Base-by-base conservation (phyloP, 805 yeast genomes). In the Ogataea haglerorum region DNA sequence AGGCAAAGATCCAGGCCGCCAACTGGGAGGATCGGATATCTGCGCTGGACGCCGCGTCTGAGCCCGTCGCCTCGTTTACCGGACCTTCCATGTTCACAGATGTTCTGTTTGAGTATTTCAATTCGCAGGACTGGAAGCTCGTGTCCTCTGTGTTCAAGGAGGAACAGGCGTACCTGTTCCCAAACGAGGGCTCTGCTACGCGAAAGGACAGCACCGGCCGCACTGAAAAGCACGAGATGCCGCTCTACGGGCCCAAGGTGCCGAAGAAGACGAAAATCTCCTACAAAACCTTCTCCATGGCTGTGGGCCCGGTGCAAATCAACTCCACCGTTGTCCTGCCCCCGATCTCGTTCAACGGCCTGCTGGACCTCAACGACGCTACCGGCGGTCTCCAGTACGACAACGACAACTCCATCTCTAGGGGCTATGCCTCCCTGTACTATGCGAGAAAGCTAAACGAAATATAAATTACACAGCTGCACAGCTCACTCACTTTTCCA, bases 31-130 rank as follows among this genome's bases (percentile, higher is more conserved):
- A 34, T 6, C 29, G 36, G 3, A 32, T 41, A 12, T 23, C 28
- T 5, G 24, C 37, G 1, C 31, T 43, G 8, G 57, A 53, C 38
- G 48, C 48, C 1, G 36, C 45, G 12, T 44, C 45, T 13, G 59
- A 51, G 39, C 52, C 54, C 6, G 24, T 37, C 7, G 39, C 37
- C 22, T 42, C 56, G 13, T 48, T 50, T 34, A 54, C 60, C 1
- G 53, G 57, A 3, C 39, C 48, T 10, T 28, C 51, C 3, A 47
- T 55, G 24, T 50, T 56, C 23, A 47, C 59, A 2, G 57, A 54
- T 27, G 45, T 51, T 6, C 32, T 54, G 10, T 46, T 53, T 19
- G 54, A 53, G 19, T 51, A 54, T 29, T 30, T 56, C 13, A 54
- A 53, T 32, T 30, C 43, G 12, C 10, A 36, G 10, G 40, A 43